Base-by-base conservation (phyloP, 805 yeast species). In the Henningerozyma blattae region DNA sequence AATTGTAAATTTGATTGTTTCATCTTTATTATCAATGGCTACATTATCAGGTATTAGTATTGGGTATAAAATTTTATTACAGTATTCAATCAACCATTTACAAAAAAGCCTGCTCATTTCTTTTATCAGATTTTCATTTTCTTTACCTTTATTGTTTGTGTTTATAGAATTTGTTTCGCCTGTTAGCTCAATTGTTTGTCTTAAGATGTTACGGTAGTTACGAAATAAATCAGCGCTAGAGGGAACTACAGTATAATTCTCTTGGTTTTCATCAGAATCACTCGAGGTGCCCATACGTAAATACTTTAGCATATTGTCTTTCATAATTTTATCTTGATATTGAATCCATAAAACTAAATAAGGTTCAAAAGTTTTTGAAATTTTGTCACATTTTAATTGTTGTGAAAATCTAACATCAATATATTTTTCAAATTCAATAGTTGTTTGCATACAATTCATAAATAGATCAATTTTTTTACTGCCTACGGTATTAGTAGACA, bases 191-290 rank as follows among this genome's bases (percentile, higher is more conserved):
- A 81, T 57, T 8, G 86, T 66, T 50, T 84, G 95, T 16, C 76
- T 64, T 25, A 91, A 56, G 7, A 81, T 60, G 32, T 77, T 77
- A 39, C 94, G 72, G 52, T 83, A 87, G 3, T 72, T 59, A 46
- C 85, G 71, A 56, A 91, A 87, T 22, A 91, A 57, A 44, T 89
- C 96, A 1, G 93, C 84, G 9, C 94, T 81, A 0, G 95, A 82
- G 26, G 79, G 83, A 7, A 91, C 64, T 13, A 91, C 87, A 47
- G 77, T 72, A 4, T 79, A 71, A 27, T 67, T 69, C 24, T 67
- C 65, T 34, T 63, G 62, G 15, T 64, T 58, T 5, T 62, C 60
- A 32, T 75, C 70, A 10, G 7, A 7, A 24, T 24, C 27, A 12
- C n/a, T n/a, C 5, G 5, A 12, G 5, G 27, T 10, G 4, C 75